Evolutionary conservation across 306 rosid genomes (phyloP).

Genomic region (Dicorynia guianensis): DNA sequence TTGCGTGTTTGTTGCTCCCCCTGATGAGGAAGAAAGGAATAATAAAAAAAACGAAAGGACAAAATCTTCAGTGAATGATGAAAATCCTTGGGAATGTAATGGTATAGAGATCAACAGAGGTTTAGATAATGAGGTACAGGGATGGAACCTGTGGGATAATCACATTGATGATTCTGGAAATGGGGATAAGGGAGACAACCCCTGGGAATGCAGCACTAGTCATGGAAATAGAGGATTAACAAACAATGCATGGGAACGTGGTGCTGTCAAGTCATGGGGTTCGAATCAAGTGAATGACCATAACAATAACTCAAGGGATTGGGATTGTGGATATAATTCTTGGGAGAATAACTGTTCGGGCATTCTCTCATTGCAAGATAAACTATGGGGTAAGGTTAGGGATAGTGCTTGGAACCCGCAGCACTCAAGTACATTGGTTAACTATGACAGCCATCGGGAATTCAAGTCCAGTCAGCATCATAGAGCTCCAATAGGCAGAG

Average conservation of each 20-base stretch:
- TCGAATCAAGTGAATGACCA: constrained; percentile 42
- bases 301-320: constrained; percentile 15
- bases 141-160: constrained; percentile 47
- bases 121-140: constrained; percentile 35
- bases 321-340: constrained; percentile 44
- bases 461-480: constrained; percentile 40
- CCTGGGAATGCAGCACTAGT: constrained; percentile 57
- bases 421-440: constrained; percentile 38
- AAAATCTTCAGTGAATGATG: constrained; percentile 45
- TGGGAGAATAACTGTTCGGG: constrained; percentile 39
- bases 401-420: constrained; percentile 49
- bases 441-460: constrained; percentile 46
- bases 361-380: constrained; percentile 22
- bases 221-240: constrained; percentile 43
- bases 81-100: constrained; percentile 56
- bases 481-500: constrained; percentile 46
- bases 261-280: constrained; percentile 44
- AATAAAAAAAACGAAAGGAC: constrained; percentile 51
- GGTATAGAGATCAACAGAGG: constrained; percentile 16
- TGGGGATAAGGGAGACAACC: constrained; percentile 45
- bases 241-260: constrained; percentile 53
- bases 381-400: constrained; percentile 52
- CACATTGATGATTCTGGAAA: constrained; percentile 19
- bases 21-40: constrained; percentile 56
- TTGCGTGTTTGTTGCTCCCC: constrained; percentile 49